phyloP scores from a whole-genome alignment of 2,329 filamentous ascomycete species.

The Clonostachys rhizophaga region DNA sequence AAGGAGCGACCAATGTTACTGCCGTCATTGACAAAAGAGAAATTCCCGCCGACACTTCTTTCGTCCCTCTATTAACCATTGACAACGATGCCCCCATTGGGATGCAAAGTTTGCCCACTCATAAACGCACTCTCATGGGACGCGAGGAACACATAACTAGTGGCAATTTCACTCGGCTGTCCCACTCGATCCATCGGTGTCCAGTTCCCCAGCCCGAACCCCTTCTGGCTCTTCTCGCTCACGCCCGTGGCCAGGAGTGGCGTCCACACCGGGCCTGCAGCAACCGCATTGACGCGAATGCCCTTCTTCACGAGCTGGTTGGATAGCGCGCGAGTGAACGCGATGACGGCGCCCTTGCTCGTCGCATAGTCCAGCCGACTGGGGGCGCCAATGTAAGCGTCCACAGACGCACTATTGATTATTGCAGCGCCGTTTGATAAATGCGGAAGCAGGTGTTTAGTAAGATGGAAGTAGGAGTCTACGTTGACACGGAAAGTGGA shows the following conservation, averaged over 20 bases:
- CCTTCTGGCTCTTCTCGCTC: neutral
- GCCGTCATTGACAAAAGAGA: too few species aligned
- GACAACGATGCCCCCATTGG: neutral
- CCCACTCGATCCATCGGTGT: constrained; percentile 29
- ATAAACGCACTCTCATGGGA: constrained; percentile 19
- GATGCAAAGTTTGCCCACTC: neutral
- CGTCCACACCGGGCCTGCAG: constrained; percentile 36
- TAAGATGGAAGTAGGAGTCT: constrained; percentile 9
- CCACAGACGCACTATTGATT: constrained; percentile 50
- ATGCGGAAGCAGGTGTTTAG: constrained; percentile 50
- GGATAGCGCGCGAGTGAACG: constrained; percentile 48
- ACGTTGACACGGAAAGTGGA: neutral
- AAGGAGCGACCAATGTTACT: too few species aligned
- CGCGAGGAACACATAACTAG: constrained; percentile 32
- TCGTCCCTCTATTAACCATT: neutral
- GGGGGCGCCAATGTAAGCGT: constrained; percentile 47
- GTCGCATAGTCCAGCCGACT: constrained; percentile 49
- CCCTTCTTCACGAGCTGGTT: constrained; percentile 48
- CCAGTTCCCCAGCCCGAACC: constrained; percentile 30
- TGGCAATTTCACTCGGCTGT: constrained; percentile 37
- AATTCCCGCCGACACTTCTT: neutral
- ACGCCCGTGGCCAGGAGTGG: constrained; percentile 32
- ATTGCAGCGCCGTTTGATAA: constrained; percentile 46
- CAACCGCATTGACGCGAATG: constrained; percentile 47
- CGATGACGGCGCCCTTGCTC: constrained; percentile 53